Conservation (phyloP, 2,329 filamentous ascomycete species). For the Fusarium sp. region DNA sequence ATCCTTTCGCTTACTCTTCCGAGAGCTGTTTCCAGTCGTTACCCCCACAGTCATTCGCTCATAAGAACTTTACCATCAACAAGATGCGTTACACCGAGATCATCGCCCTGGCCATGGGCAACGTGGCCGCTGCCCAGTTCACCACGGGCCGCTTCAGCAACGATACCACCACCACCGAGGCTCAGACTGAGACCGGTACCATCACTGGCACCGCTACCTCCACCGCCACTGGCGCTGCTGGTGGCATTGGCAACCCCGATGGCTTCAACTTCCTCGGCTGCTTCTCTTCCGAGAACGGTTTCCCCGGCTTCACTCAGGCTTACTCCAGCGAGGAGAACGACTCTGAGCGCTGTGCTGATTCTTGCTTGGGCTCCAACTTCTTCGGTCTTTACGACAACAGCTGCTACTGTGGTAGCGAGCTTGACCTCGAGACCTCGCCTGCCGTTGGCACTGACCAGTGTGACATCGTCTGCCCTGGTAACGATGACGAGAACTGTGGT, state of each 20-base stretch:
- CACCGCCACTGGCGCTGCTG: slow-evolving; percentile 4
- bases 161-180: slow-evolving; percentile 1
- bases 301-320: slow-evolving; percentile 41
- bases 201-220: slow-evolving; percentile 10
- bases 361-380: slow-evolving; percentile 42
- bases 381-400: slow-evolving; percentile 43
- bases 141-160: slow-evolving; percentile 23
- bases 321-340: slow-evolving; percentile 29
- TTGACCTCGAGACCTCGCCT: slow-evolving; percentile 21
- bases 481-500: slow-evolving; percentile 43
- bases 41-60: slow-evolving; percentile 44
- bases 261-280: slow-evolving; percentile 47
- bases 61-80: slow-evolving; percentile 23
- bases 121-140: slow-evolving; percentile 45
- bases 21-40: slow-evolving; percentile 47
- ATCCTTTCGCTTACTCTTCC: slow-evolving; percentile 47
- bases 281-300: slow-evolving; percentile 42
- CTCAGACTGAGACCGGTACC: slow-evolving; percentile 4
- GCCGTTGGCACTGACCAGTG: slow-evolving; percentile 37
- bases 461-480: slow-evolving; percentile 46
- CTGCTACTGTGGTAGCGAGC: slow-evolving; percentile 47
- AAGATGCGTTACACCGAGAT: slow-evolving; percentile 50
- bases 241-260: slow-evolving; percentile 10
- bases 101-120: slow-evolving; percentile 48
- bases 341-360: slow-evolving; percentile 36